Evolutionary conservation across 1,139 yeast genomes (phyloP), one percentile per base, ranked within the genome.

Genomic region (Geotrichum reessii): DNA sequence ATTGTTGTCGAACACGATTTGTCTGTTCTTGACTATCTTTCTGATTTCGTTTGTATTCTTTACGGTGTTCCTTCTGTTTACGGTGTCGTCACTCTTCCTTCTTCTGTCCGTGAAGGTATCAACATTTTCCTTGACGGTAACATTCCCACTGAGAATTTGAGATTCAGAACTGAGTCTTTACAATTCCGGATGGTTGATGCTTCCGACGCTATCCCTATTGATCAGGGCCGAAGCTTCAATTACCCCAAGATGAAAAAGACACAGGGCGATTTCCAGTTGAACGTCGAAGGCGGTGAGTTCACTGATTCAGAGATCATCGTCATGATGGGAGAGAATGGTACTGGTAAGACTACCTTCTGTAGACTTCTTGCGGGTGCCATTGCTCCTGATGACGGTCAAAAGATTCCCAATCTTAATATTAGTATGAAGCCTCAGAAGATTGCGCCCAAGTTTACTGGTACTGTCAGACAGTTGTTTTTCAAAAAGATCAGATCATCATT

Each of bases 311-410:
- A 93, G 78, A 93, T 93, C 69, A 82, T 93, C 71, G 99, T 93
- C 61, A 90, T 93, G 97, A 92, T 93, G 96, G 99, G 99, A 73
- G 99, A 93, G 78, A 93, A 93, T 74, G 99, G 99, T 79, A 93
- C 99, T 28, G 99, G 99, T 80, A 93, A 93, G 78, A 93, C 99
- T 50, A 93, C 99, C 9, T 86, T 93, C 79, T 92, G 97, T 81
- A 88, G 87, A 74, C 79, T 93, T 71, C 81, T 93, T 68, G 98
- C 99, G 22, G 99, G 99, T 70, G 90, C 90, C 52, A 80, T 88
- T 65, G 80, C 88, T 55, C 95, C 98, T 47, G 97, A 92, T 75
- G 82, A 83, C 65, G 90, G 90, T 60, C 75, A 77, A 63, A 82
- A 83, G 69, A 85, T 90, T 64, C 97, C 98, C 58, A 86, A 87